Conservation (phyloP, 176 grass and related monocot genomes). For the Triticum monococcum region DNA sequence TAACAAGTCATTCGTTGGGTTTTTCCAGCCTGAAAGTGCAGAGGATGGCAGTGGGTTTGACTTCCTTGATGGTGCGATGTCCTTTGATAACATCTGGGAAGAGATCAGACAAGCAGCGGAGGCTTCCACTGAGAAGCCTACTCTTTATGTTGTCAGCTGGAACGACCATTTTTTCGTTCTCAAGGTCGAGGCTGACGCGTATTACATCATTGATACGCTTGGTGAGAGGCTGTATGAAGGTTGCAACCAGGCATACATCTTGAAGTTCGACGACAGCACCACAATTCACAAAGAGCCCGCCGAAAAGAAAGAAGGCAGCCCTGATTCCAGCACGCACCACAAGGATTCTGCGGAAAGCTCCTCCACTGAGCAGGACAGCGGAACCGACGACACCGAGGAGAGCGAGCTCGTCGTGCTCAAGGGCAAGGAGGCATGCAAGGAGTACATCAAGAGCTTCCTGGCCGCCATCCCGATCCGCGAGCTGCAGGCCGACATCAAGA, state of each 20-base stretch:
- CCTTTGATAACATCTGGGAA: constrained; percentile 93
- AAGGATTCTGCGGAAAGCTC: constrained; percentile 30
- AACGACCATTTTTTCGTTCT: constrained; percentile 94
- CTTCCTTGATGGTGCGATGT: constrained; percentile 84
- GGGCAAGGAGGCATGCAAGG: constrained; percentile 86
- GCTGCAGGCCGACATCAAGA: constrained; percentile 86
- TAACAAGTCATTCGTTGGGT: constrained; percentile 82
- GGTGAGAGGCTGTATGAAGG: constrained; percentile 93
- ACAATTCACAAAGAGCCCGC: constrained; percentile 54
- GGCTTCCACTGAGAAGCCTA: constrained; percentile 35
- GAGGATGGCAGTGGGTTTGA: constrained; percentile 64
- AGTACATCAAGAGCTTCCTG: constrained; percentile 96
- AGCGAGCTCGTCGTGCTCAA: constrained; percentile 49
- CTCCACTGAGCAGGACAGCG: constrained; percentile 33
- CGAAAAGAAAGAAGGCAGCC: constrained; percentile 36
- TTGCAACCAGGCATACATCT: constrained; percentile 78
- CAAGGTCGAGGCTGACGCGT: constrained; percentile 65
- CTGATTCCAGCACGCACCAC: constrained; percentile 18
- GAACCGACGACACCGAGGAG: constrained; percentile 21
- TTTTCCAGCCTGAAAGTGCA: constrained; percentile 80
- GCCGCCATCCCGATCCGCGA: constrained; percentile 90
- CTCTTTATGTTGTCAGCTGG: constrained; percentile 92
- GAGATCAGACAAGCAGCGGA: constrained; percentile 68
- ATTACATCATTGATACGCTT: constrained; percentile 89
- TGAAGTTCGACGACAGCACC: constrained; percentile 83